Evolutionary conservation across 2,329 filamentous ascomycete species (phyloP).

Genomic region (Pseudogymnoascus verrucosus): DNA sequence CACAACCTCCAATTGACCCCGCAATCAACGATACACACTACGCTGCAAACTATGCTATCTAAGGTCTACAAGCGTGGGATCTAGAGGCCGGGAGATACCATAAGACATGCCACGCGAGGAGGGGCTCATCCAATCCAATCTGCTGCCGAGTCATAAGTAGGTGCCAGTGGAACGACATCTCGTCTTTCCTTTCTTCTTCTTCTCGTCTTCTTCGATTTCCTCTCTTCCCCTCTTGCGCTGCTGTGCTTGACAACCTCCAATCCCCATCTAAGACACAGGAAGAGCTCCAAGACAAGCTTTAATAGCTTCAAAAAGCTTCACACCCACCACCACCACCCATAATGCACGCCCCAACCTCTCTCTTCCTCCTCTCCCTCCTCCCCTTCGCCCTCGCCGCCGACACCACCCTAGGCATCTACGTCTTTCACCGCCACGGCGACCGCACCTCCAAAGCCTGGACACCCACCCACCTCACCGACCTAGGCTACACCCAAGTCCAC

Average conservation of each 20-base stretch:
- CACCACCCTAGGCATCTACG: constrained; percentile 61
- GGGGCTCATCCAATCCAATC: neutral
- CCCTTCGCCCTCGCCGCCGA: constrained; percentile 27
- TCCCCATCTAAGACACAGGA: neutral
- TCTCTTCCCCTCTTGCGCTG: neutral
- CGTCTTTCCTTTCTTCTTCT: neutral
- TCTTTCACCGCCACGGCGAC: constrained; percentile 88
- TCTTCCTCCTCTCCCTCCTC: constrained; percentile 34
- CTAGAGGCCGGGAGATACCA: neutral
- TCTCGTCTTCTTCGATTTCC: neutral
- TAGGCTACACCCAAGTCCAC: constrained; percentile 72
- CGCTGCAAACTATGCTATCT: neutral
- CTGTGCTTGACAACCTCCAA: neutral
- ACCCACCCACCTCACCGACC: constrained; percentile 65
- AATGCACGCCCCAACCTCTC: constrained; percentile 25
- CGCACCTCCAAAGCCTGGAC: constrained; percentile 69
- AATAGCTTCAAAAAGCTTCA: no score
- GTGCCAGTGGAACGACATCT: neutral
- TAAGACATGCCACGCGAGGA: neutral
- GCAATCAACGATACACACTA: neutral
- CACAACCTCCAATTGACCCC: neutral
- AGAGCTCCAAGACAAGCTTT: neutral
- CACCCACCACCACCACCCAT: neutral
- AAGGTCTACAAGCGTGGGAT: neutral
- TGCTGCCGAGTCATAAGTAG: neutral